Percentiles rank a stretch among this genome's conserved stretches.
Evolutionary conservation across 768 basidiomycete species (phyloP).

Genomic region (Cystofilobasidium capitatum): DNA sequence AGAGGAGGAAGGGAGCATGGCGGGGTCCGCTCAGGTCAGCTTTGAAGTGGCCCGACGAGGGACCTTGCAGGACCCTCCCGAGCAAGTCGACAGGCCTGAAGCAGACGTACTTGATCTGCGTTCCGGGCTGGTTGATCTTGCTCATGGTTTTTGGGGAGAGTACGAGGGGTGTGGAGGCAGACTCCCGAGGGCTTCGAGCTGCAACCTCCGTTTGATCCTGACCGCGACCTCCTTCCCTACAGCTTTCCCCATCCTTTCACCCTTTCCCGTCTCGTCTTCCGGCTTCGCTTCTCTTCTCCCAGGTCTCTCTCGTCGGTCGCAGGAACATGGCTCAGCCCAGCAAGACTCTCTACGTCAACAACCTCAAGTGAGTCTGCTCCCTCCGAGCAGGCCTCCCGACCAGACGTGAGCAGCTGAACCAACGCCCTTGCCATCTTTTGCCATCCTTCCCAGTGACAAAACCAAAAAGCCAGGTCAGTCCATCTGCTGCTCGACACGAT

Average conservation of each 20-base stretch:
- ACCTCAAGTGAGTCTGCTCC: constrained; percentile 22
- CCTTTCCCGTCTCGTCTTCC: not conserved
- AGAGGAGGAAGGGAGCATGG: constrained; percentile 12
- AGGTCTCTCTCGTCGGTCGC: not conserved
- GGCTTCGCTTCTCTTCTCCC: constrained; percentile 7
- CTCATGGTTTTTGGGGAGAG: no score
- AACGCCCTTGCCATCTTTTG: not conserved
- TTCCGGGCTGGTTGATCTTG: constrained; percentile 35
- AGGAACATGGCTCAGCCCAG: constrained; percentile 17
- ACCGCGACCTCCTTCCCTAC: constrained; percentile 1
- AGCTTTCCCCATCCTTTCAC: not conserved
- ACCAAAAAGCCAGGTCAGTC: constrained; percentile 27
- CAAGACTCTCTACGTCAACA: constrained; percentile 27
- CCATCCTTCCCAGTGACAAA: constrained; percentile 19
- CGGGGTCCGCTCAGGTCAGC: not conserved
- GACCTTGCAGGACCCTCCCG: no score
- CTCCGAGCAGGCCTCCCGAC: not conserved
- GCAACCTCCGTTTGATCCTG: no score
- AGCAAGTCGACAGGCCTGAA: not conserved
- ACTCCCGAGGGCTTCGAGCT: no score
- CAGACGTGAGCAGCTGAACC: not conserved
- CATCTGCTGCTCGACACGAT: not conserved
- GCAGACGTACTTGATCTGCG: constrained; percentile 36
- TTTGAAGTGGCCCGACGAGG: no score
- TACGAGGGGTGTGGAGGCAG: no score